Evolutionary conservation across 2,329 filamentous ascomycete species (phyloP).

Genomic region (Trichoderma aggressivum): DNA sequence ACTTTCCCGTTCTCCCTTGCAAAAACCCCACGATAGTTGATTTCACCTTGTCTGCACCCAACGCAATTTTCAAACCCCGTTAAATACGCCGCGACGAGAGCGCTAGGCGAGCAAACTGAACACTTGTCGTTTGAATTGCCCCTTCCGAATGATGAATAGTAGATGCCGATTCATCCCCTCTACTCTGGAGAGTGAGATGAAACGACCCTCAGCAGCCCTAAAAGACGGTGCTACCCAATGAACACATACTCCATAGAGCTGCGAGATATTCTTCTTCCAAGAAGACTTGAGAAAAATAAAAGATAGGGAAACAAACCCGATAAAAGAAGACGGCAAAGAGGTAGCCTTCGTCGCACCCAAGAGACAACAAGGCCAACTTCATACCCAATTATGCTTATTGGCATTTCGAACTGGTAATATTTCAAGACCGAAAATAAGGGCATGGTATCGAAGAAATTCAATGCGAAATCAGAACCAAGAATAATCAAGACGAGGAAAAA

Average conservation of each 20-base stretch:
- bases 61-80: background rate
- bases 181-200: background rate
- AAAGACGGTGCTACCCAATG: background rate
- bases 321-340: background rate
- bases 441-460: constrained; percentile 29
- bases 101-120: background rate
- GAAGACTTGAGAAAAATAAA: background rate
- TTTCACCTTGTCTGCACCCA: background rate
- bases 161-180: background rate
- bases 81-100: background rate
- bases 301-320: background rate
- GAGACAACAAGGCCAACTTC: background rate
- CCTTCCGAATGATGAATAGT: background rate
- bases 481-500: background rate
- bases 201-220: background rate
- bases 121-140: background rate
- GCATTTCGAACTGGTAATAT: background rate
- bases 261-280: background rate
- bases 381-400: background rate
- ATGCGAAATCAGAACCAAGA: background rate
- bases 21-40: background rate
- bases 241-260: background rate
- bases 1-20: background rate
- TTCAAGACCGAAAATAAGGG: constrained; percentile 9
- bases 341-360: background rate